phyloP scores from a whole-genome alignment of 106 monocot species.

The Chionographis japonica region DNA sequence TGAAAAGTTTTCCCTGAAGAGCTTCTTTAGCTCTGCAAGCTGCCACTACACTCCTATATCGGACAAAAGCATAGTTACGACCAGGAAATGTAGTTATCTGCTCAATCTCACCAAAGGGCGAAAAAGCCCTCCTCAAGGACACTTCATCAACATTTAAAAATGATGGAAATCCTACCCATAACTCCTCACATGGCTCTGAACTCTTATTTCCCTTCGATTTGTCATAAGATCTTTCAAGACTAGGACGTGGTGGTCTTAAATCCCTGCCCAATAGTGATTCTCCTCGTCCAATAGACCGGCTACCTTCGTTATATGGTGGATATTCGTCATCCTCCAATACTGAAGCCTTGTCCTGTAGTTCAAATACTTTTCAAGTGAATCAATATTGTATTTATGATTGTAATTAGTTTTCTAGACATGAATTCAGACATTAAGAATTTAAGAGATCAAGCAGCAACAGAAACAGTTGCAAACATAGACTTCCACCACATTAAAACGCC shows the following conservation, averaged over 20 bases:
- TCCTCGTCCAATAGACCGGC: slow-evolving; percentile 28
- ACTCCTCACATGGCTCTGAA: slow-evolving; percentile 79
- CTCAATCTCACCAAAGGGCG: slow-evolving; percentile 80
- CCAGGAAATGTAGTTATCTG: slow-evolving; percentile 80
- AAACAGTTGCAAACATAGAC: too few species aligned
- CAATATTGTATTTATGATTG: background rate
- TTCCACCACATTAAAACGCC: too few species aligned
- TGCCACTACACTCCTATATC: slow-evolving; percentile 52
- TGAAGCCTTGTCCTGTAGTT: slow-evolving; percentile 70
- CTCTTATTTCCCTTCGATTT: slow-evolving; percentile 33
- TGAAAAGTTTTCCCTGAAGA: slow-evolving; percentile 84
- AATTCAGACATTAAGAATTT: background rate
- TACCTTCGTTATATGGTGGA: slow-evolving; percentile 31
- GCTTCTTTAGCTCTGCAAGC: slow-evolving; percentile 95
- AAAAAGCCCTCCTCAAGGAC: slow-evolving; percentile 68
- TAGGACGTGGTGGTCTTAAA: slow-evolving; percentile 20
- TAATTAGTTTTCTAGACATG: too few species aligned
- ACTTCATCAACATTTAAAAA: slow-evolving; percentile 63
- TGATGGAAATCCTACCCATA: slow-evolving; percentile 91
- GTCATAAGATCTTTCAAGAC: slow-evolving; percentile 45
- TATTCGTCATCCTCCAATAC: slow-evolving; percentile 44
- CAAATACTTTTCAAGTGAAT: slow-evolving; percentile 30
- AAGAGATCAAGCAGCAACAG: background rate
- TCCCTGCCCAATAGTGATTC: slow-evolving; percentile 44
- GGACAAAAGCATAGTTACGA: slow-evolving; percentile 83